Evolutionary conservation across 106 monocot genomes (phyloP), one percentile per base, ranked within the genome.

Genomic region (Platanthera zijinensis): DNA sequence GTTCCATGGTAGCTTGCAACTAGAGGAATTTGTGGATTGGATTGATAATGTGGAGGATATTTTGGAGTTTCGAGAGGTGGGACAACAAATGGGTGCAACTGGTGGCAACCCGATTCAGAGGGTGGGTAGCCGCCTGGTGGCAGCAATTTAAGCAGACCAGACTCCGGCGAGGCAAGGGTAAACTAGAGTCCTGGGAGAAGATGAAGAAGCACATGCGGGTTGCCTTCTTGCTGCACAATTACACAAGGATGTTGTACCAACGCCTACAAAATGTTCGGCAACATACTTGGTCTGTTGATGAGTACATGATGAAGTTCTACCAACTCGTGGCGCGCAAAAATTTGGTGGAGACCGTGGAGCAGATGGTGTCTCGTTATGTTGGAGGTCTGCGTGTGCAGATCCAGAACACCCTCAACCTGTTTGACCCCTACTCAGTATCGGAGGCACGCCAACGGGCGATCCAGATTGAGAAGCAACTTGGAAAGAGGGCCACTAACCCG

Each of bases 221-320:
- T 1, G 21, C 7, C 7, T 75, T 75, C 19, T 10, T 77, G 7
- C 77, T 63, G 6, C 39, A 77, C 28, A 77, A 77, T 15, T 77
- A 50, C 48, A 1, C 10, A 7, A 21, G 67, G 53, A 50, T 15
- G 50, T 21, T 77, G n/a, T 77, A 77, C 30, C 63, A 51, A 22
- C 47, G 22, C 10, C 67, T 77, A 2, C 67, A 77, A 48, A 77
- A 77, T 51, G 10, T 77, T 48, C 19, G 67, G 0, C 77, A 67
- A 51, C 17, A 45, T 25, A 18, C 77, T 21, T 6, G 50, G 17
- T 50, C 64, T 39, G 22, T 79, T 70, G 50, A 79, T 79, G 79
- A 72, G 8, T 78, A 78, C 45, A 78, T 47, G 5, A 28, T 28
- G 5, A 19, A 78, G 54, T 78, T 78, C 52, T 78, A 77, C 48